Conservation (phyloP, 768 basidiomycete species). For the Tricholoma flavovirens region DNA sequence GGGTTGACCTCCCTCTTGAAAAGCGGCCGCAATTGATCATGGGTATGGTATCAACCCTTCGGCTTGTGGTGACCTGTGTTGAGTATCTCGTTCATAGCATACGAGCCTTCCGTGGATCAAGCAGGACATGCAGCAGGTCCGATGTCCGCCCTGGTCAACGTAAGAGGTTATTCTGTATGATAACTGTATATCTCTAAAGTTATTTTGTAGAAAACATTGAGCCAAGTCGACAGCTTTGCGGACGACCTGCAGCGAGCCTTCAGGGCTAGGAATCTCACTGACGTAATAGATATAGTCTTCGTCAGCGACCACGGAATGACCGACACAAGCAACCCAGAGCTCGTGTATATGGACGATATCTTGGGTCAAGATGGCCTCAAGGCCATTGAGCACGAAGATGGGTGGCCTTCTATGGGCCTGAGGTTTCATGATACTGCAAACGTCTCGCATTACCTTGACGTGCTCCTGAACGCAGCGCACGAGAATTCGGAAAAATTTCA, state of each 20-base stretch:
- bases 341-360: slow-evolving; percentile 78
- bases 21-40: slow-evolving; percentile 73
- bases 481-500: slow-evolving; percentile 61
- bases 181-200: neutral
- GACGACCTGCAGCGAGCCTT: slow-evolving; percentile 60
- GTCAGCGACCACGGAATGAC: slow-evolving; percentile 93
- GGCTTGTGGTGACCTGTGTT: neutral
- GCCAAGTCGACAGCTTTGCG: slow-evolving; percentile 68
- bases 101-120: slow-evolving; percentile 84
- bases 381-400: slow-evolving; percentile 69
- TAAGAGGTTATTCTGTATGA: slow-evolving; percentile 26
- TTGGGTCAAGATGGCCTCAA: slow-evolving; percentile 58
- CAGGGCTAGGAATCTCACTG: slow-evolving; percentile 64
- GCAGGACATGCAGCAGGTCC: slow-evolving; percentile 74
- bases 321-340: slow-evolving; percentile 73
- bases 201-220: slow-evolving; percentile 50
- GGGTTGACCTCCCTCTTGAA: slow-evolving; percentile 75
- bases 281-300: slow-evolving; percentile 84
- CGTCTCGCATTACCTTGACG: slow-evolving; percentile 45
- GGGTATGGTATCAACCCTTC: slow-evolving; percentile 35
- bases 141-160: slow-evolving; percentile 63
- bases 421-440: slow-evolving; percentile 64
- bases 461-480: slow-evolving; percentile 47
- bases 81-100: slow-evolving; percentile 39
- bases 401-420: slow-evolving; percentile 88